Percentiles rank a stretch among this genome's conserved stretches.
phyloP scores from a whole-genome alignment of 306 rosid species.

The Lathyrus oleraceus region DNA sequence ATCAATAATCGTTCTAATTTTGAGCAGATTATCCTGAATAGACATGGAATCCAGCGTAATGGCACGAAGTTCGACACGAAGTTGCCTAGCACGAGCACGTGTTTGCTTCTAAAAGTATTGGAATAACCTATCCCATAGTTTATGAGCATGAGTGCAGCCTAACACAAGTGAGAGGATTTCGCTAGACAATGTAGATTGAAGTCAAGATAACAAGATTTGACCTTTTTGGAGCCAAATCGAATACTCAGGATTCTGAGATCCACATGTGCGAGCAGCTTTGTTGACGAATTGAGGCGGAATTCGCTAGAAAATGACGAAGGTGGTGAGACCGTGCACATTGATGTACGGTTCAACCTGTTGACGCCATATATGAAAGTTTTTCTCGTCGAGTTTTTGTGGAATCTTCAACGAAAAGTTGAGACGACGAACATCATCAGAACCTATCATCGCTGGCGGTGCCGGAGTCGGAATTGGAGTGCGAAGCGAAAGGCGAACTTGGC shows the following conservation, averaged over 20 bases:
- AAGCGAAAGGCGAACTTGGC: too few species aligned
- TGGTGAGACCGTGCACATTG: background rate
- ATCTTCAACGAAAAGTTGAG: background rate
- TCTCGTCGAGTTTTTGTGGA: background rate
- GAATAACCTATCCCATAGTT: background rate
- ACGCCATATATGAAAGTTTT: background rate
- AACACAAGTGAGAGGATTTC: background rate
- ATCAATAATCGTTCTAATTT: background rate
- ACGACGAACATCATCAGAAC: too few species aligned
- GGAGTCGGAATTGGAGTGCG: too few species aligned
- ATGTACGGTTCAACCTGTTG: background rate
- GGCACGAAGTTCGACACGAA: background rate
- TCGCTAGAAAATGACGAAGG: background rate
- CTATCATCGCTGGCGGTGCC: too few species aligned
- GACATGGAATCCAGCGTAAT: background rate
- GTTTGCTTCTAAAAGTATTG: background rate
- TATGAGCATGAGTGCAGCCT: background rate
- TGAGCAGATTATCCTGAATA: background rate
- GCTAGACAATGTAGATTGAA: background rate
- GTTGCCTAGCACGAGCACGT: background rate
- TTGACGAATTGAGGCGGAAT: background rate
- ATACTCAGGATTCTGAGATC: background rate
- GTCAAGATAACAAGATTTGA: background rate
- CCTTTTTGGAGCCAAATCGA: background rate
- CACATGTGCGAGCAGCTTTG: background rate